A percentile compares a stretch with the other conserved stretches of the same genome.
Conservation (phyloP, 1,139 yeast genomes). For the Scheffersomyces illinoinensis region DNA sequence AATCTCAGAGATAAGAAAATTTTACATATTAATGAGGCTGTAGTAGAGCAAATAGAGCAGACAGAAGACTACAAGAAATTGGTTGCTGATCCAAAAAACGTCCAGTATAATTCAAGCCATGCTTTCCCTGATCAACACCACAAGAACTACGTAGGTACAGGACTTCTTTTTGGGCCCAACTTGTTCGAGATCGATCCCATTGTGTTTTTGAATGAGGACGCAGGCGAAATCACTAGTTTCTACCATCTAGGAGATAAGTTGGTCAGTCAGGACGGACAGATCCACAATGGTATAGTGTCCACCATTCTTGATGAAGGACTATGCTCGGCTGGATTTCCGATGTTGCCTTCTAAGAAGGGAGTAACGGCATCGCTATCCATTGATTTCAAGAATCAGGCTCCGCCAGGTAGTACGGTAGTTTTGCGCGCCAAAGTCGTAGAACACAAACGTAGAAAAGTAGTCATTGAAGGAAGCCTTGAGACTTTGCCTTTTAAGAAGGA, state of each 20-base stretch:
- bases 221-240: slow-evolving; percentile 56
- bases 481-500: slow-evolving; percentile 36
- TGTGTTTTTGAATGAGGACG: slow-evolving; percentile 46
- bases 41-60: slow-evolving; percentile 31
- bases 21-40: slow-evolving; percentile 28
- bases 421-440: slow-evolving; percentile 68
- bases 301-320: slow-evolving; percentile 85
- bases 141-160: slow-evolving; percentile 63
- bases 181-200: slow-evolving; percentile 70
- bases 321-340: slow-evolving; percentile 83
- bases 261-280: slow-evolving; percentile 67
- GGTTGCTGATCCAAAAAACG: slow-evolving; percentile 23
- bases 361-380: slow-evolving; percentile 81
- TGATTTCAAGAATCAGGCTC: slow-evolving; percentile 64
- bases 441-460: slow-evolving; percentile 76
- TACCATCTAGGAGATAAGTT: slow-evolving; percentile 71
- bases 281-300: slow-evolving; percentile 86
- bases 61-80: slow-evolving; percentile 34
- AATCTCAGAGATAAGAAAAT: slow-evolving; percentile 13
- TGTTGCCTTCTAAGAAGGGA: slow-evolving; percentile 82
- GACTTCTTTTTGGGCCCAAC: slow-evolving; percentile 61
- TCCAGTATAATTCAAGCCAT: slow-evolving; percentile 34
- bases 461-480: slow-evolving; percentile 64
- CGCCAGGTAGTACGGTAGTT: slow-evolving; percentile 66
- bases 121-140: slow-evolving; percentile 64